Evolutionary conservation across 2,329 filamentous ascomycete genomes (phyloP), one percentile per base, ranked within the genome.

Genomic region (Xylariales sp.): DNA sequence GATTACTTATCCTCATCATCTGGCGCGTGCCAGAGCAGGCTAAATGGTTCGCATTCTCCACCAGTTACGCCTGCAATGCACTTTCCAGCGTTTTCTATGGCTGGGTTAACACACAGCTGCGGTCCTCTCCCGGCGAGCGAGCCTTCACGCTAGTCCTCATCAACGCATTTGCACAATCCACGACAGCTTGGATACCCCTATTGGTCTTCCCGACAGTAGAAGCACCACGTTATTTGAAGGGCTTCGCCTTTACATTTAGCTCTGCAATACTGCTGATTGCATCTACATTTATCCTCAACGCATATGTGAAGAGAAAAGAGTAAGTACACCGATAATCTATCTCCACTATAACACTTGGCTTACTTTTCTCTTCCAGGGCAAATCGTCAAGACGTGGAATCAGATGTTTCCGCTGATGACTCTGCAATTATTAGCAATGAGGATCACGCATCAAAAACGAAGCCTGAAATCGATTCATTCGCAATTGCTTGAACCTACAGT

Each of bases 21-120:
- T 80, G 74, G 76, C 53, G 72, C n/a, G 73, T 79, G 0, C 72
- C 74, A 0, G 72, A 78, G 39, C 48, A 63, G 0, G 69, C 72
- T 0, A 59, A 66, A n/a, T 78, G 72, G 70, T 74, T 74, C 35
- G 70, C 70, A 0, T 75, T 73, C 34, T 50, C 55, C 13, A 73
- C 67, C 0, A 70, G 63, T 0, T 76, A 72, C 47, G 63, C 63
- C 0, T 62, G 70, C 0, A 63, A 67, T 3, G 65, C 73, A 1
- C 68, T 77, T 58, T 74, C 72, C 0, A 73, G 68, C 33, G 68
- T 75, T 3, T 54, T 78, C 6, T 69, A 76, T 37, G 72, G 73
- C 3, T 77, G 73, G 70, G 65, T 74, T 4, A 78, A 77, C 41
- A 68, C 60, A 11, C 61, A 67, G 30, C 52, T 76, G 2, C 62